Conservation (phyloP, 257 asterid species). For the Solanum neorickii region DNA sequence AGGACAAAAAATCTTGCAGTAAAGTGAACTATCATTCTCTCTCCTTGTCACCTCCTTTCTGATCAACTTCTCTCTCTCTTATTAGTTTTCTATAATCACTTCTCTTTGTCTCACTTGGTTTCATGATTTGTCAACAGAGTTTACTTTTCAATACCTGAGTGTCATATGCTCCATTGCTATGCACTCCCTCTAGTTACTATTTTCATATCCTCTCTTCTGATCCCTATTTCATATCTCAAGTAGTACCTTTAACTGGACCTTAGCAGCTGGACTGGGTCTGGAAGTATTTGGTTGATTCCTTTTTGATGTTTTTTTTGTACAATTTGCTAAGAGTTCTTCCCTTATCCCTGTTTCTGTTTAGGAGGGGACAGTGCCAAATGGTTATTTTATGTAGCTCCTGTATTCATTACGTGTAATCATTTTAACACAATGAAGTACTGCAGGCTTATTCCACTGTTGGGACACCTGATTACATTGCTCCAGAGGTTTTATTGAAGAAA, state of each 20-base stretch:
- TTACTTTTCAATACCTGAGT: not conserved
- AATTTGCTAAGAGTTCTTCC: not conserved
- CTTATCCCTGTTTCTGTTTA: not conserved
- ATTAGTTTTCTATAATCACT: not conserved
- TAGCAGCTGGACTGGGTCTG: not conserved
- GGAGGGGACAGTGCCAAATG: not conserved
- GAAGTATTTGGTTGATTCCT: not conserved
- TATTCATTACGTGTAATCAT: not conserved
- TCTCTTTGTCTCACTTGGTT: not conserved
- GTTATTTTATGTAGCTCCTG: not conserved
- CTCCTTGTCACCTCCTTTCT: not conserved
- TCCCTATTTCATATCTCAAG: not conserved
- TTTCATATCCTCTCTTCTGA: not conserved
- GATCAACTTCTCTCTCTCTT: not conserved
- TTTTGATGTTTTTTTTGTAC: not conserved
- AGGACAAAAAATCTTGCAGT: not conserved
- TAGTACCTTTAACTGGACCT: not conserved
- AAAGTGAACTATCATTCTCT: not conserved
- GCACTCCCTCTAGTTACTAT: not conserved
- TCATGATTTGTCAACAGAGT: not conserved
- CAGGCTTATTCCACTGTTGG: slow-evolving; percentile 99
- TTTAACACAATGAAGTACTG: slow-evolving; percentile 5
- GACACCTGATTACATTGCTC: slow-evolving; percentile 98
- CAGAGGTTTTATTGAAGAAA: slow-evolving; percentile 87
- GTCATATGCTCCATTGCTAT: not conserved